Conservation (phyloP, 768 basidiomycete genomes). For the Coprinopsis sp. region DNA sequence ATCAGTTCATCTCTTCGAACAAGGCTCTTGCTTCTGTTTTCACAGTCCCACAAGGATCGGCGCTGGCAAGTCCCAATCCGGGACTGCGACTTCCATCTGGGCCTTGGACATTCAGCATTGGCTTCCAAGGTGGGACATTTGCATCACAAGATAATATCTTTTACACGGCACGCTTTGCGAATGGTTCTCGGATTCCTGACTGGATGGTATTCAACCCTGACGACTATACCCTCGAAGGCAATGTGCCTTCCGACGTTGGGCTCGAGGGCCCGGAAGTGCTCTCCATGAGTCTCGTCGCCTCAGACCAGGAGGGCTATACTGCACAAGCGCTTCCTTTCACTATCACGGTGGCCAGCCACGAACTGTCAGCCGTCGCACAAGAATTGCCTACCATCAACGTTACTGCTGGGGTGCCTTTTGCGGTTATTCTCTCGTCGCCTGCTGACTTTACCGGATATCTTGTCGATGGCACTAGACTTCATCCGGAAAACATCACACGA, state of each 20-base stretch:
- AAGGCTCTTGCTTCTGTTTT: conserved; percentile 75
- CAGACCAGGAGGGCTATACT: conserved; percentile 70
- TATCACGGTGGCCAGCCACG: conserved; percentile 63
- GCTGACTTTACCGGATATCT: conserved; percentile 60
- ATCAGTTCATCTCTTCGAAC: conserved; percentile 59
- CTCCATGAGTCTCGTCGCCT: conserved; percentile 57
- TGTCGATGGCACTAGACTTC: conserved; percentile 56
- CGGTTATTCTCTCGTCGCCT: conserved; percentile 46
- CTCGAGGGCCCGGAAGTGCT: conserved; percentile 38
- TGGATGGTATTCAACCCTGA: conserved; percentile 73
- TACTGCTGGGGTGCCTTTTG: conserved; percentile 52
- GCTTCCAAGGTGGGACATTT: conserved; percentile 60
- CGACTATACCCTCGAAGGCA: conserved; percentile 73
- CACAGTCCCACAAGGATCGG: conserved; percentile 54
- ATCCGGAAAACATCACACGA: conserved; percentile 50
- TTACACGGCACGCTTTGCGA: conserved; percentile 59
- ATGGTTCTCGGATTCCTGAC: conserved; percentile 66
- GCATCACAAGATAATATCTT: conserved; percentile 35
- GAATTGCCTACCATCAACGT: conserved; percentile 67
- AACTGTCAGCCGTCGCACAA: conserved; percentile 46
- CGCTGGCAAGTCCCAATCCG: conserved; percentile 46
- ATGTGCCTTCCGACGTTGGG: conserved; percentile 50
- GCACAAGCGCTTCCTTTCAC: conserved; percentile 57
- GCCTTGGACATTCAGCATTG: conserved; percentile 86
- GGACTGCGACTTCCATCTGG: conserved; percentile 67